These are phyloP conservation scores for Aureobasidium namibiae DNA, from an alignment of 2,329 filamentous ascomycete genomes.

Conservation along the genomic window DNA sequence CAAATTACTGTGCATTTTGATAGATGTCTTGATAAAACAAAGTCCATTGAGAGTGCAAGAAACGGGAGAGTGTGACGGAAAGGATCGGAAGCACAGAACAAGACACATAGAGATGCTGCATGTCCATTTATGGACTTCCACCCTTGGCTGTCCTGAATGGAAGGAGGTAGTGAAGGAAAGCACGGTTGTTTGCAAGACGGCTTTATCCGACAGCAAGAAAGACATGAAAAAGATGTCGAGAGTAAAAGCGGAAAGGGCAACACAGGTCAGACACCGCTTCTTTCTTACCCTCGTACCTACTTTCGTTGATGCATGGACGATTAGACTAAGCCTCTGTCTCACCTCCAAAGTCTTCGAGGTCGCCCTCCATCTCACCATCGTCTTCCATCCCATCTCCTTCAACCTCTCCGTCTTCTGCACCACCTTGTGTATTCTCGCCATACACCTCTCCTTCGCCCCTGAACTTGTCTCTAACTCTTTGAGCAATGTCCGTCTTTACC, in stretches of 20 bases:
- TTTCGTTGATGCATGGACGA: neutral
- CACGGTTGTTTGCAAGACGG: neutral
- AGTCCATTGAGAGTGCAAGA: too few relatives aligned
- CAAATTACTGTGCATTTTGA: too few relatives aligned
- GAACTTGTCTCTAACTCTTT: constrained; percentile 2
- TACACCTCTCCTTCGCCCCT: neutral
- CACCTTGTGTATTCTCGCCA: neutral
- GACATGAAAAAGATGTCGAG: too few relatives aligned
- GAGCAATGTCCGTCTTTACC: constrained; percentile 1
- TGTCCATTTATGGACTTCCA: neutral
- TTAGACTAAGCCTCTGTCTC: neutral
- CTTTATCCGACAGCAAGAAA: neutral
- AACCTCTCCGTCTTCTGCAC: constrained; percentile 6
- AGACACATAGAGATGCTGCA: too few relatives aligned
- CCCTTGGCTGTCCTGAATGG: neutral
- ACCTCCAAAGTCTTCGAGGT: constrained; percentile 9
- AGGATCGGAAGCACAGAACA: too few relatives aligned
- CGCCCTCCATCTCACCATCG: constrained; percentile 9
- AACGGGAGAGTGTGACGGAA: too few relatives aligned
- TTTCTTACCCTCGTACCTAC: neutral
- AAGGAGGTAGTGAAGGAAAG: too few relatives aligned
- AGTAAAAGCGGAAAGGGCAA: neutral
- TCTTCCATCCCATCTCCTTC: constrained; percentile 7
- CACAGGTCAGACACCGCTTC: neutral
- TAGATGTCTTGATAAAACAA: too few relatives aligned